Percentiles rank a stretch among this genome's conserved stretches.
Evolutionary conservation across 2,329 filamentous ascomycete genomes (phyloP).

Genomic region (Apiospora kogelbergensis): DNA sequence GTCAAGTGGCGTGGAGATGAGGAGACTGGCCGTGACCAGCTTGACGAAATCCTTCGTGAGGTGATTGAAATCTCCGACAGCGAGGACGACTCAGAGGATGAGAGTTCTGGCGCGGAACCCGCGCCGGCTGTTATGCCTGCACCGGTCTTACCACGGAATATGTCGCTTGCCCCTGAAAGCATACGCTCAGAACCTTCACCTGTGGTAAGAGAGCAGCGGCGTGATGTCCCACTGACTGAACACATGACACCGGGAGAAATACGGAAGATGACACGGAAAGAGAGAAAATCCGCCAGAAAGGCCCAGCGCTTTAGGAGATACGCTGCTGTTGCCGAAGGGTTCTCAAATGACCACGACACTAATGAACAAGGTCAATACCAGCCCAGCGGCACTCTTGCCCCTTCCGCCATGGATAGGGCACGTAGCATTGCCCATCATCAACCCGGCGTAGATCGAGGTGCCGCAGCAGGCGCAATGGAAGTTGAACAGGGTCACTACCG

Average conservation of each 20-base stretch:
- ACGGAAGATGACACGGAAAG: slow-evolving; percentile 24
- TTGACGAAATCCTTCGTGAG: slow-evolving; percentile 66
- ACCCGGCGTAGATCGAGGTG: background rate
- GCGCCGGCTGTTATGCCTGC: slow-evolving; percentile 14
- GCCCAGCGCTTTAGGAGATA: slow-evolving; percentile 34
- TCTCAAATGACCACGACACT: slow-evolving; percentile 21
- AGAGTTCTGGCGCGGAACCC: slow-evolving; percentile 24
- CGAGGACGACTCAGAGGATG: slow-evolving; percentile 43
- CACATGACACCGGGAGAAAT: slow-evolving; percentile 22
- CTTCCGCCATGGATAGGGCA: slow-evolving; percentile 17
- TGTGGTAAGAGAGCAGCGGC: slow-evolving; percentile 15
- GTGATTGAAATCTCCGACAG: slow-evolving; percentile 66
- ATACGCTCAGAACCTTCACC: background rate
- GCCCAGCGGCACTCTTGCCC: slow-evolving; percentile 18
- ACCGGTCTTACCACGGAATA: slow-evolving; percentile 15
- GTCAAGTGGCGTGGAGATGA: slow-evolving; percentile 73
- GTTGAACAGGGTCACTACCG: background rate
- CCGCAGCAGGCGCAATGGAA: background rate
- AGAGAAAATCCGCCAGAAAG: slow-evolving; percentile 24
- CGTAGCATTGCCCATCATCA: slow-evolving; percentile 16
- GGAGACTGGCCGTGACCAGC: slow-evolving; percentile 65
- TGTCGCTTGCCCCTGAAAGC: background rate
- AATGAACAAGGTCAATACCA: slow-evolving; percentile 12
- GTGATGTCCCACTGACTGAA: slow-evolving; percentile 16
- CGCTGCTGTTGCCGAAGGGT: slow-evolving; percentile 32